Percentiles rank a stretch among this genome's conserved stretches.
Evolutionary conservation across 306 rosid species (phyloP).

Genomic region (Ziziphus jujuba): DNA sequence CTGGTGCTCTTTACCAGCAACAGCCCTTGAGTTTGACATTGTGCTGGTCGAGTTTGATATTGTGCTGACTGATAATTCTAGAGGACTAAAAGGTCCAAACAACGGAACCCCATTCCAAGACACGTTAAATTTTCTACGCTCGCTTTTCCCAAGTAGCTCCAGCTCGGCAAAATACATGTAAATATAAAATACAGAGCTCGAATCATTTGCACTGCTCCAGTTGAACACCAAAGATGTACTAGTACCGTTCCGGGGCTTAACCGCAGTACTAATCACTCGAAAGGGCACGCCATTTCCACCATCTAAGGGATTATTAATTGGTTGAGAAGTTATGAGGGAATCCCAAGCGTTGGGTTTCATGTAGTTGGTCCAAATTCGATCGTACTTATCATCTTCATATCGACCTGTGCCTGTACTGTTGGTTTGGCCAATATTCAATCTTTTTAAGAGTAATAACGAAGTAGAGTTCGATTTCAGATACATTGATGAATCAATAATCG

Average conservation of each 20-base stretch:
- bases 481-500: too few species aligned
- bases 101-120: slow-evolving; percentile 62
- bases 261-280: slow-evolving; percentile 58
- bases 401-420: too few species aligned
- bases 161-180: slow-evolving; percentile 59
- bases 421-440: too few species aligned
- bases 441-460: too few species aligned
- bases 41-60: too few species aligned
- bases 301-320: slow-evolving; percentile 28
- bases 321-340: slow-evolving; percentile 33
- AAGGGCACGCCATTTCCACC: slow-evolving; percentile 50
- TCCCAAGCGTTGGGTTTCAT: slow-evolving; percentile 47
- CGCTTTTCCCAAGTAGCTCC: slow-evolving; percentile 39
- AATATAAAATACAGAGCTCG: slow-evolving; percentile 43
- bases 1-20: slow-evolving; percentile 56
- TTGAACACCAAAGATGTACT: slow-evolving; percentile 43
- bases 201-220: slow-evolving; percentile 46
- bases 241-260: slow-evolving; percentile 41
- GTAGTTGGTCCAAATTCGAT: too few species aligned
- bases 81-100: slow-evolving; percentile 40
- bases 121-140: slow-evolving; percentile 49
- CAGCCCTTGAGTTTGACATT: slow-evolving; percentile 36
- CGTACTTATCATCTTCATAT: too few species aligned
- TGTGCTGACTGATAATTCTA: slow-evolving; percentile 33
- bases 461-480: too few species aligned